Evolutionary conservation across 306 rosid genomes (phyloP).

Genomic region (Dalbergia oliveri): DNA sequence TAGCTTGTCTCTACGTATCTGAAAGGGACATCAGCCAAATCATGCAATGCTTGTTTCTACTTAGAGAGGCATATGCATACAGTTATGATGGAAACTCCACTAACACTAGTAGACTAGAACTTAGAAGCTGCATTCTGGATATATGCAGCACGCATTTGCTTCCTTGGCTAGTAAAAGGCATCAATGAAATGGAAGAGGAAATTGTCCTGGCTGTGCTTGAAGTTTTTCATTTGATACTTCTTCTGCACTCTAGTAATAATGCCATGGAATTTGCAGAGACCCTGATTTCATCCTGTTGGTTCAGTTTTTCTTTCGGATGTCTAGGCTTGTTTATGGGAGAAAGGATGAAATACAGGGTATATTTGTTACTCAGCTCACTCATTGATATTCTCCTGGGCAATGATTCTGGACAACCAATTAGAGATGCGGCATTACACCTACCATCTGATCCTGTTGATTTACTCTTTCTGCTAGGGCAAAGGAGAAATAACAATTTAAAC

Average conservation of each 20-base stretch:
- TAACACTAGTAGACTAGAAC: slow-evolving; percentile 52
- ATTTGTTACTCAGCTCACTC: slow-evolving; percentile 78
- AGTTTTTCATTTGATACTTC: slow-evolving; percentile 73
- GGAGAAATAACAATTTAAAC: slow-evolving; percentile 60
- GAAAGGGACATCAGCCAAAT: slow-evolving; percentile 62
- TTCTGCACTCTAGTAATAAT: slow-evolving; percentile 56
- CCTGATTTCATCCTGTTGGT: slow-evolving; percentile 77
- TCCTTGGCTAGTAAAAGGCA: slow-evolving; percentile 76
- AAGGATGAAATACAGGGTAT: slow-evolving; percentile 77
- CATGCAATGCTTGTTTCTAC: slow-evolving; percentile 77
- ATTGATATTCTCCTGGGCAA: slow-evolving; percentile 73
- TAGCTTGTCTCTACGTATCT: slow-evolving; percentile 68
- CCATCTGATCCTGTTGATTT: slow-evolving; percentile 89
- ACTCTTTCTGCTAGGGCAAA: slow-evolving; percentile 84
- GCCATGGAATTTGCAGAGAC: slow-evolving; percentile 61
- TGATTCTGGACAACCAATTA: slow-evolving; percentile 77
- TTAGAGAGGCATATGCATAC: slow-evolving; percentile 79
- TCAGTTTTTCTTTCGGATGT: slow-evolving; percentile 88
- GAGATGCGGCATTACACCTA: slow-evolving; percentile 66
- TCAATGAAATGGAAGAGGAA: slow-evolving; percentile 79
- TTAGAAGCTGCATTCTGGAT: slow-evolving; percentile 58
- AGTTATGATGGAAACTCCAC: slow-evolving; percentile 61
- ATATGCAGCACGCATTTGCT: slow-evolving; percentile 68
- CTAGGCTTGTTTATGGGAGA: slow-evolving; percentile 83
- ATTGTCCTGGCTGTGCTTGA: slow-evolving; percentile 78